Evolutionary conservation across 164 flowering plant genomes (phyloP).

Genomic region (Magnolia officinalis): DNA sequence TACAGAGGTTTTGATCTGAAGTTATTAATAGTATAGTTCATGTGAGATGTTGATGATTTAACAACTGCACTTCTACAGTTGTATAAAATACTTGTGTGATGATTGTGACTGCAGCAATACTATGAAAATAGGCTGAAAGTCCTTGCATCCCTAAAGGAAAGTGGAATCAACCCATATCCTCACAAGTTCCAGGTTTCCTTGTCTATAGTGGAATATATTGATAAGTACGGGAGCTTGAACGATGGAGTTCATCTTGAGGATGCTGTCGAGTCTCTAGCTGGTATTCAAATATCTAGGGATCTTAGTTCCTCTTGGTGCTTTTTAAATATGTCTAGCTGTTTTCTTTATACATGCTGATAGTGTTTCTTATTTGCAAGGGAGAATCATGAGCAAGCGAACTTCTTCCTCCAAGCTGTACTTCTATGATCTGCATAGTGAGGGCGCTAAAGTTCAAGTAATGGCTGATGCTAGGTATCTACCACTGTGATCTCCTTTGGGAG

Average conservation of each 20-base stretch:
- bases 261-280: constrained; percentile 61
- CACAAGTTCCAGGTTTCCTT: constrained; percentile 69
- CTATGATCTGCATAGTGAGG: constrained; percentile 73
- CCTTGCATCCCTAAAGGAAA: constrained; percentile 51
- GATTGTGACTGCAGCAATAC: constrained; percentile 69
- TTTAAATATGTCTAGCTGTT: not conserved
- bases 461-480: constrained; percentile 68
- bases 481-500: not conserved
- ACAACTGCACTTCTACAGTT: not conserved
- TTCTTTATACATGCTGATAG: not conserved
- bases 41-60: not conserved
- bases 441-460: constrained; percentile 90
- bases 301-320: not conserved
- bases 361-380: constrained; percentile 41
- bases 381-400: constrained; percentile 80
- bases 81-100: constrained; percentile 2
- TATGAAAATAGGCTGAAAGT: constrained; percentile 73
- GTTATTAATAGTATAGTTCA: not conserved
- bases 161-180: constrained; percentile 77
- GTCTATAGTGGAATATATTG: constrained; percentile 54
- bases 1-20: not conserved
- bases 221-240: constrained; percentile 46
- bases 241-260: constrained; percentile 68
- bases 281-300: constrained; percentile 27
- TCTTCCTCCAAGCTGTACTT: constrained; percentile 83